Evolutionary conservation across 208 protist species (phyloP).

Genomic region (Phytomonas francai): DNA sequence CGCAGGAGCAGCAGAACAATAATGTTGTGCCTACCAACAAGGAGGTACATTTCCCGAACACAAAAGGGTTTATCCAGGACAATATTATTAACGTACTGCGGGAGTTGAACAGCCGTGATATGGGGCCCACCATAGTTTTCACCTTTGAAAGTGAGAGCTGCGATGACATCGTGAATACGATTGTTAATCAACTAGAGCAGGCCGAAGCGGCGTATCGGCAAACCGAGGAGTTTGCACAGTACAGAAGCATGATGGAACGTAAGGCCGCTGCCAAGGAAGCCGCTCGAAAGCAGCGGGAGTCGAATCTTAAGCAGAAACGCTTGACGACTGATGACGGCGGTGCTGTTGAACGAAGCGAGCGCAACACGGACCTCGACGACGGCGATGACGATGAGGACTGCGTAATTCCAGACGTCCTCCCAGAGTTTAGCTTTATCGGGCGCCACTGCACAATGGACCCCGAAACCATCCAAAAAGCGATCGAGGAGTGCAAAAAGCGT

Average conservation of each 20-base stretch:
- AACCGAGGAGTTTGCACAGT: constrained; percentile 83
- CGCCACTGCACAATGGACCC: constrained; percentile 42
- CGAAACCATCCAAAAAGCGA: constrained; percentile 25
- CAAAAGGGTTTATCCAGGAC: constrained; percentile 69
- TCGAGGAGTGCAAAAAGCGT: constrained; percentile 62
- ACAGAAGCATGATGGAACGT: constrained; percentile 54
- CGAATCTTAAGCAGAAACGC: constrained; percentile 69
- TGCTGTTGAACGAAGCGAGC: constrained; percentile 40
- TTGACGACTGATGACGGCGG: constrained; percentile 69
- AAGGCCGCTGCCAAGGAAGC: constrained; percentile 54
- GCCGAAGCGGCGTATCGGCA: constrained; percentile 70
- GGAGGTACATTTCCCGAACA: constrained; percentile 54
- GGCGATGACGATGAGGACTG: constrained; percentile 41
- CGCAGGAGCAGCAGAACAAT: neutral
- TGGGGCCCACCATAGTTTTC: constrained; percentile 90
- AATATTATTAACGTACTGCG: constrained; percentile 86
- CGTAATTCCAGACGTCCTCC: constrained; percentile 73
- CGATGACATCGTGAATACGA: constrained; percentile 73
- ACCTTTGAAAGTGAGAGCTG: constrained; percentile 86
- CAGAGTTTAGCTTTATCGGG: constrained; percentile 82
- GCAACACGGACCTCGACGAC: constrained; percentile 33
- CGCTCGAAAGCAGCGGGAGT: constrained; percentile 55
- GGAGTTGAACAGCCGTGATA: constrained; percentile 77
- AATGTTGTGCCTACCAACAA: neutral
- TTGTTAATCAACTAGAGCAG: constrained; percentile 69